Percentiles rank a stretch among this genome's conserved stretches.
These are phyloP conservation scores for Arabidopsis lyrata DNA, from an alignment of 441 rosid genomes.

Conservation along the genomic window DNA sequence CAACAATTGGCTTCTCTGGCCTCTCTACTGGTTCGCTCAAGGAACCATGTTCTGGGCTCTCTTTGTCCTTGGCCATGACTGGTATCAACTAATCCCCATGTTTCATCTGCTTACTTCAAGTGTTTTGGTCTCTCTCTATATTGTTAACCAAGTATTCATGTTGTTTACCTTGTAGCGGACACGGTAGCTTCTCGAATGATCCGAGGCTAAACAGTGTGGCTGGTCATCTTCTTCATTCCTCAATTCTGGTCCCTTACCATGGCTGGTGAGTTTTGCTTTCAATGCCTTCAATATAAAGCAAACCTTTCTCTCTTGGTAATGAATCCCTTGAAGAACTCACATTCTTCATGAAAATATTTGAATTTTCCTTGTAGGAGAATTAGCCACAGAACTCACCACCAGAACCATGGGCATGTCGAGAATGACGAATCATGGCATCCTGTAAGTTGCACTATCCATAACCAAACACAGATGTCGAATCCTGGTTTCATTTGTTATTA, in stretches of 20 bases:
- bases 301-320: background rate
- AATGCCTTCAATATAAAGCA: background rate
- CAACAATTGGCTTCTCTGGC: conserved; percentile 86
- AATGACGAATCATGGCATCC: conserved; percentile 98
- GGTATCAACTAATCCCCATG: conserved; percentile 50
- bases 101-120: background rate
- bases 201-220: conserved; percentile 75
- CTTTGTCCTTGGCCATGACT: conserved; percentile 96
- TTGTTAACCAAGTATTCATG: conserved; percentile 36
- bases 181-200: conserved; percentile 91
- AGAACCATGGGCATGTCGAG: conserved; percentile 93
- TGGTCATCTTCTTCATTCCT: conserved; percentile 88
- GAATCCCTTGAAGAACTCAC: background rate
- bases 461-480: background rate
- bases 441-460: conserved; percentile 48
- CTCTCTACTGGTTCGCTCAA: conserved; percentile 89
- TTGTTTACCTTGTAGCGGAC: conserved; percentile 63
- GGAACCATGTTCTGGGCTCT: conserved; percentile 99
- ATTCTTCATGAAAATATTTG: conserved; percentile 4
- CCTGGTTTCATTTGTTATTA: background rate
- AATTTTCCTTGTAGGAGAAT: conserved; percentile 69
- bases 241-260: conserved; percentile 94
- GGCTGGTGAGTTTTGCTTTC: conserved; percentile 69
- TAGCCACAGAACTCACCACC: conserved; percentile 95
- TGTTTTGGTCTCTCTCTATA: conserved; percentile 14